These are phyloP conservation scores for Yarrowia divulgata DNA, from an alignment of 805 yeast species.

Conservation along the genomic window DNA sequence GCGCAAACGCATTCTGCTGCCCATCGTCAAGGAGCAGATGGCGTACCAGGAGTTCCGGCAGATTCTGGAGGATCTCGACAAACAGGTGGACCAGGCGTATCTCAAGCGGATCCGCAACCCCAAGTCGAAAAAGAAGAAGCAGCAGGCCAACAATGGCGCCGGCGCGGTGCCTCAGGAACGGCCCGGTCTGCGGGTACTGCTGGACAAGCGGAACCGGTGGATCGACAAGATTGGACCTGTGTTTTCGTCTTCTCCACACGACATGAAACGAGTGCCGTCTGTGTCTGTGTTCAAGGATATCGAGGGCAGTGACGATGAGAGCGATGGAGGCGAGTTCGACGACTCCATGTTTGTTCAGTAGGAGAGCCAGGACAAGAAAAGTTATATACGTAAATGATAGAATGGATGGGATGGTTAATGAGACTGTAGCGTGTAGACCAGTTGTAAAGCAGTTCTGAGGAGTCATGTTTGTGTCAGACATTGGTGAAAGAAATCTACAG, in stretches of 20 bases:
- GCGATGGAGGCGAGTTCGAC: conserved; percentile 50
- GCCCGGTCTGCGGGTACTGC: conserved; percentile 74
- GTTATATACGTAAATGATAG: background rate
- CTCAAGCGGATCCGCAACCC: conserved; percentile 80
- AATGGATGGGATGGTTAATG: conserved; percentile 4
- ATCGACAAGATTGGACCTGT: conserved; percentile 86
- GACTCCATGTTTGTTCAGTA: conserved; percentile 36
- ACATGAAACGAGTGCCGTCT: conserved; percentile 78
- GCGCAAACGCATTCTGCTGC: conserved; percentile 69
- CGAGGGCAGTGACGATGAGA: conserved; percentile 55
- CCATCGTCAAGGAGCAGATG: conserved; percentile 81
- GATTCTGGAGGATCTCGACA: conserved; percentile 90
- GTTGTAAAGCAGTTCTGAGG: too few relatives aligned
- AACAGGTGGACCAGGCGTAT: conserved; percentile 95
- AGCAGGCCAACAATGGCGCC: conserved; percentile 43
- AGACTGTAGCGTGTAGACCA: too few relatives aligned
- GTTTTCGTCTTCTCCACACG: conserved; percentile 65
- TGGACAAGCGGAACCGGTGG: conserved; percentile 91
- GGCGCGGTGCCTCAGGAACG: conserved; percentile 45
- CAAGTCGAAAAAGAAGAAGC: conserved; percentile 65
- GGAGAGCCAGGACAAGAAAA: background rate
- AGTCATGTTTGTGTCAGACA: too few relatives aligned
- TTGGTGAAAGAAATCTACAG: too few relatives aligned
- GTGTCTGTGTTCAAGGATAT: conserved; percentile 63
- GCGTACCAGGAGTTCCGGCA: conserved; percentile 95